A percentile compares a stretch with the other conserved stretches of the same genome.
These are phyloP conservation scores for Blastomyces percursus DNA, from an alignment of 2,329 filamentous ascomycete genomes.

Conservation along the genomic window DNA sequence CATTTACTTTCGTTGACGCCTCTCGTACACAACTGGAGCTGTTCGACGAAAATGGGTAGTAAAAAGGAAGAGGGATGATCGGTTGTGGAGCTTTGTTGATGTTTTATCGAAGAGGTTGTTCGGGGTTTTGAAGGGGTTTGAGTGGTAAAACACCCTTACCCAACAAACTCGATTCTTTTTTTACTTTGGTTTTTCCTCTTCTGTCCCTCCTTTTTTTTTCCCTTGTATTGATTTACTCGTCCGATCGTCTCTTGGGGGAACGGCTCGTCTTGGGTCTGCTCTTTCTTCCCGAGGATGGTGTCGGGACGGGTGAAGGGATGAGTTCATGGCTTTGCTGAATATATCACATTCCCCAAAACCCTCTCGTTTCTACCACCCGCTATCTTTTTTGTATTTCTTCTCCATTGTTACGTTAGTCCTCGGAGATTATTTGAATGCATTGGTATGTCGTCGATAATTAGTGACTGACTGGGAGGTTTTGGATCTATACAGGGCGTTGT, in stretches of 20 bases:
- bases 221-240: constrained; percentile 15
- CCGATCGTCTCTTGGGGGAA: constrained; percentile 13
- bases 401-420: neutral
- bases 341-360: neutral
- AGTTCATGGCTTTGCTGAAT: constrained; percentile 34
- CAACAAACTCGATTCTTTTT: constrained; percentile 3
- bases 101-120: constrained; percentile 15
- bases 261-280: constrained; percentile 30
- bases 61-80: constrained; percentile 26
- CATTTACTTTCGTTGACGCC: neutral
- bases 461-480: neutral
- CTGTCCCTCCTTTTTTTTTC: constrained; percentile 8
- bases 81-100: constrained; percentile 33
- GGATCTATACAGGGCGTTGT: too few relatives aligned
- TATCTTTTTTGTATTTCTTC: neutral
- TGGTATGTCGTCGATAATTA: neutral
- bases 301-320: constrained; percentile 34
- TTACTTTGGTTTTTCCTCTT: too few relatives aligned
- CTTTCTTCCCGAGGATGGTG: constrained; percentile 16
- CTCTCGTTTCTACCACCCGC: neutral
- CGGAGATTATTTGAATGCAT: too few relatives aligned
- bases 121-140: constrained; percentile 1
- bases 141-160: neutral
- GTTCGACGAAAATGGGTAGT: neutral
- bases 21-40: constrained; percentile 1